Conservation (phyloP, 495 filamentous ascomycete genomes). For the Penicillium herquei region DNA sequence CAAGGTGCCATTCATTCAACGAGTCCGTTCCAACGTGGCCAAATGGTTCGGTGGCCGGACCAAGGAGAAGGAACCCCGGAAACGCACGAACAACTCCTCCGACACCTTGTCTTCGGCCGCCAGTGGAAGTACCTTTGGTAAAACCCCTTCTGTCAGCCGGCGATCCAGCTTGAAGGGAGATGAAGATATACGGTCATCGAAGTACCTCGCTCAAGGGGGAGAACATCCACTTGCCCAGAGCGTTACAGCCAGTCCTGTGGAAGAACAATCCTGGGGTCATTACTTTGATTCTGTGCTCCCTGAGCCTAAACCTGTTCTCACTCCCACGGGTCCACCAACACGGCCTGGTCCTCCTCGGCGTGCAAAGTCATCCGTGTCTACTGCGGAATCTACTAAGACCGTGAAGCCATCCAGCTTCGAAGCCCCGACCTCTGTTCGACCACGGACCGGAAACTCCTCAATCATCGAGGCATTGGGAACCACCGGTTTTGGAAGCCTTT, state of each 20-base stretch:
- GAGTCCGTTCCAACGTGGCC: slow-evolving; percentile 50
- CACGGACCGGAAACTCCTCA: slow-evolving; percentile 41
- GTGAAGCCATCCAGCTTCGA: slow-evolving; percentile 45
- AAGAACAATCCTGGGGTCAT: slow-evolving; percentile 39
- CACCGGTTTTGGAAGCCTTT: slow-evolving; percentile 52
- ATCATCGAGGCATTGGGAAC: slow-evolving; percentile 49
- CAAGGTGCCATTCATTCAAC: slow-evolving; percentile 80
- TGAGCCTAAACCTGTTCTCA: slow-evolving; percentile 28
- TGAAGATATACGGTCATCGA: slow-evolving; percentile 49
- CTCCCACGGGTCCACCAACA: slow-evolving; percentile 33
- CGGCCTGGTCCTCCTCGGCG: slow-evolving; percentile 50
- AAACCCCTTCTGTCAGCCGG: slow-evolving; percentile 47
- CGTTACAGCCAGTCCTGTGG: slow-evolving; percentile 69
- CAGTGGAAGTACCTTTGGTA: slow-evolving; percentile 33
- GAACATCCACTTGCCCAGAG: slow-evolving; percentile 86
- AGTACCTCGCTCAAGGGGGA: slow-evolving; percentile 42
- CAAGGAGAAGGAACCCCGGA: slow-evolving; percentile 54
- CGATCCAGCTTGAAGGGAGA: slow-evolving; percentile 71
- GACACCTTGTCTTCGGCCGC: slow-evolving; percentile 33
- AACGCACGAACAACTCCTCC: slow-evolving; percentile 38
- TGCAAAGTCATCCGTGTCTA: slow-evolving; percentile 57
- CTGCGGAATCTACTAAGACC: slow-evolving; percentile 60
- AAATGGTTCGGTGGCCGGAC: slow-evolving; percentile 62
- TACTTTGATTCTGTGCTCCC: slow-evolving; percentile 31
- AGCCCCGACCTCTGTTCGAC: slow-evolving; percentile 23